These are phyloP conservation scores for Ganoderma lucidum DNA, from an alignment of 1,284 basidiomycete species.

Conservation along the genomic window DNA sequence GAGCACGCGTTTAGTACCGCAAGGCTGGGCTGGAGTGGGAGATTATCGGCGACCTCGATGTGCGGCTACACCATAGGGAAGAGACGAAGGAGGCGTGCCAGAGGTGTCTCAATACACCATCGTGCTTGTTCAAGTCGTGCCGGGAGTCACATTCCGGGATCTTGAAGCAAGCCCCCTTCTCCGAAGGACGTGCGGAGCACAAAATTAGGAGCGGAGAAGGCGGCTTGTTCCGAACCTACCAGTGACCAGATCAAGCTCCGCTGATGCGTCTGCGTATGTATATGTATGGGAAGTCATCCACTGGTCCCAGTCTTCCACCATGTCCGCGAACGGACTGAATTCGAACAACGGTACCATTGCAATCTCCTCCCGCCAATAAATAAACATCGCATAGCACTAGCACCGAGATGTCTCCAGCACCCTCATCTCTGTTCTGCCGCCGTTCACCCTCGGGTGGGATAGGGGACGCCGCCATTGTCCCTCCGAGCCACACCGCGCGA, in stretches of 20 bases:
- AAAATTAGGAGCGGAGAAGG: too few relatives aligned
- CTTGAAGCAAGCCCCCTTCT: too few relatives aligned
- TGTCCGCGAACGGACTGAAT: too few relatives aligned
- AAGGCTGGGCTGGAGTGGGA: conserved; percentile 99
- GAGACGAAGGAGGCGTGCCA: conserved; percentile 98
- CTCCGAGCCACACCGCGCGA: conserved; percentile 36
- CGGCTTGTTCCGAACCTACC: too few relatives aligned
- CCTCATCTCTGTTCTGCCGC: not conserved
- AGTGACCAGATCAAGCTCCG: too few relatives aligned
- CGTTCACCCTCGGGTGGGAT: conserved; percentile 23
- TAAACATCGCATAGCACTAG: not conserved
- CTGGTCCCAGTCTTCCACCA: too few relatives aligned
- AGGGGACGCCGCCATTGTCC: conserved; percentile 37
- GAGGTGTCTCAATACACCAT: conserved; percentile 85
- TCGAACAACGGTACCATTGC: too few relatives aligned
- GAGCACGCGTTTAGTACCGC: conserved; percentile 95
- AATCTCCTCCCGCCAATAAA: not conserved
- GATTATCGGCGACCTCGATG: conserved; percentile 94
- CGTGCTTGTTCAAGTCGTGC: too few relatives aligned
- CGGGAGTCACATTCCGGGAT: too few relatives aligned
- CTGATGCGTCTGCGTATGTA: too few relatives aligned
- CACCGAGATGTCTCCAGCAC: not conserved
- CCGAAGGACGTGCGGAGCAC: too few relatives aligned
- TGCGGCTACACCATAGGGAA: conserved; percentile 94
- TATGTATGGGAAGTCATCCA: too few relatives aligned